These are phyloP conservation scores for Thermoascus crustaceus DNA, from an alignment of 2,329 filamentous ascomycete genomes.

Conservation along the genomic window DNA sequence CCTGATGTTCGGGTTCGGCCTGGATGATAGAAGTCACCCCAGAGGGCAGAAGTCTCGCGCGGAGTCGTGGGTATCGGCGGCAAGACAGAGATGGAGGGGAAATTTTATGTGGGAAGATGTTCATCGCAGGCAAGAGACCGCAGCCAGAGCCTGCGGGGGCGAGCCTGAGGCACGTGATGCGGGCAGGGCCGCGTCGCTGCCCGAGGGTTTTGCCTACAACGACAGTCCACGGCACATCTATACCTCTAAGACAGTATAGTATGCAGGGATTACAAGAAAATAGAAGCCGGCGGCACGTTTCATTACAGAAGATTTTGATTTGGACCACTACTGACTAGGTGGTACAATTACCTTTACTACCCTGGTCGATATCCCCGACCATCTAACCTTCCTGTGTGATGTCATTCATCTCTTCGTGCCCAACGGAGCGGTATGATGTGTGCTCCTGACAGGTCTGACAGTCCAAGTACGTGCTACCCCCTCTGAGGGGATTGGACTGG, in stretches of 20 bases:
- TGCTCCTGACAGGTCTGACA: not conserved
- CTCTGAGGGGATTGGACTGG: not conserved
- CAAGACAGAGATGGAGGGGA: slow-evolving; percentile 9
- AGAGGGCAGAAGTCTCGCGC: no score
- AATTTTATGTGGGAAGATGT: slow-evolving; percentile 21
- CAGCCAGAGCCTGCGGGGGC: not conserved
- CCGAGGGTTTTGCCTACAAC: no score
- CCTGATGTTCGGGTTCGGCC: not conserved
- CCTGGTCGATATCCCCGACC: no score
- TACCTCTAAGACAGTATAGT: no score
- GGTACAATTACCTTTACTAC: no score
- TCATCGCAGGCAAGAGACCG: not conserved
- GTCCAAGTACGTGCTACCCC: not conserved
- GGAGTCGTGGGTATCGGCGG: slow-evolving; percentile 1
- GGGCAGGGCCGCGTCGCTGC: no score
- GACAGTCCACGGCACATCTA: no score
- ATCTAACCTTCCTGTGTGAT: not conserved
- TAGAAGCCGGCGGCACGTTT: no score
- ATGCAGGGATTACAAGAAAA: no score
- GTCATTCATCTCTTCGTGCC: slow-evolving; percentile 1
- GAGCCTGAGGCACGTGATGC: not conserved
- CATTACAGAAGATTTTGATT: no score
- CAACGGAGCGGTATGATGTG: not conserved
- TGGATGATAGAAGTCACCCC: no score
- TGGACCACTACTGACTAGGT: no score